phyloP scores from a whole-genome alignment of 495 filamentous ascomycete genomes.

The Podospora tetraspora region DNA sequence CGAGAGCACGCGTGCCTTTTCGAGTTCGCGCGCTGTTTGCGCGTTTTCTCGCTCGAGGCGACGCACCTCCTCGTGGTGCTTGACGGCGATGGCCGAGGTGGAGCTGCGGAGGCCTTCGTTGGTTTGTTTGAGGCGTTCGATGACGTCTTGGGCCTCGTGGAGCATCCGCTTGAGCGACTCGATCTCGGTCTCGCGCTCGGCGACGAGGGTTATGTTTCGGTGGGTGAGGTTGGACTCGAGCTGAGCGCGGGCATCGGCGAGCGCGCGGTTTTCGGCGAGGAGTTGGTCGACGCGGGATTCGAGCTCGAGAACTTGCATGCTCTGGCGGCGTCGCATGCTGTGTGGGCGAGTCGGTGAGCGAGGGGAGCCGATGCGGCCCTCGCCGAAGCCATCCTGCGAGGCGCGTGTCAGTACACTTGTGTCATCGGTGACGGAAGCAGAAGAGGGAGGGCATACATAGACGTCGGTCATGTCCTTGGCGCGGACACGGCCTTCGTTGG shows the following conservation, averaged over 20 bases:
- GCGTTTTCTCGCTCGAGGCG: conserved; percentile 52
- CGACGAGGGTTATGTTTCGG: conserved; percentile 44
- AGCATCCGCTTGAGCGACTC: conserved; percentile 71
- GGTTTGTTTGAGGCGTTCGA: conserved; percentile 66
- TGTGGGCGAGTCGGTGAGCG: conserved; percentile 92
- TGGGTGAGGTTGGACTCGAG: conserved; percentile 51
- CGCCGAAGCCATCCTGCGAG: conserved; percentile 84
- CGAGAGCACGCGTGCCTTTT: conserved; percentile 52
- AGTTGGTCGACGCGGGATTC: conserved; percentile 69
- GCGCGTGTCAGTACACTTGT: conserved; percentile 16
- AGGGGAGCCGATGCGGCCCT: conserved; percentile 78
- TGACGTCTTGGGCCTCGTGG: conserved; percentile 72
- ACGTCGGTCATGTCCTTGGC: conserved; percentile 84
- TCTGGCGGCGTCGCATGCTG: conserved; percentile 90
- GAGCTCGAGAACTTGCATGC: conserved; percentile 91
- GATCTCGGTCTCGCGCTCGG: conserved; percentile 73
- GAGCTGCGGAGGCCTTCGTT: conserved; percentile 77
- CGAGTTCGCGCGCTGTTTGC: conserved; percentile 56
- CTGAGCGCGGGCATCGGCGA: conserved; percentile 64
- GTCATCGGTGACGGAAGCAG: conserved; percentile 11
- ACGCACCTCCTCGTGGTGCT: conserved; percentile 59
- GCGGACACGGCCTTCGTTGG: conserved; percentile 80
- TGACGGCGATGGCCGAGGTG: conserved; percentile 62
- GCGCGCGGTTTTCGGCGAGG: conserved; percentile 69
- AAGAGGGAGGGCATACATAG: conserved; percentile 63